Evolutionary conservation across 495 filamentous ascomycete species (phyloP).

Genomic region (Pyrenula massariospora): DNA sequence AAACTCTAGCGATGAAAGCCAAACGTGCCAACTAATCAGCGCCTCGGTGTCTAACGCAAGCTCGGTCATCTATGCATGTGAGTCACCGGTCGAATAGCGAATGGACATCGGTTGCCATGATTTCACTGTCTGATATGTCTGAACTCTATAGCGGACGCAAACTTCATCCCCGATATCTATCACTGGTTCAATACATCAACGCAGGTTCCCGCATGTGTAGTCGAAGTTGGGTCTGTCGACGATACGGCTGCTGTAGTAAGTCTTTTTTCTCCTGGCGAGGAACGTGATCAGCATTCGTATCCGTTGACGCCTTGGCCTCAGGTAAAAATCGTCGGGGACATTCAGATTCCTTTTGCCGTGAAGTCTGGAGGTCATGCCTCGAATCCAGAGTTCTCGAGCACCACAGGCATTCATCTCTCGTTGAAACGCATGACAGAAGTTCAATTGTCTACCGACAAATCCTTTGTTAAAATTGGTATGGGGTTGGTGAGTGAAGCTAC

Average conservation of each 20-base stretch:
- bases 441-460: conserved; percentile 4
- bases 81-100: neutral
- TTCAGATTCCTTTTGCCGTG: conserved; percentile 6
- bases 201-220: conserved; percentile 4
- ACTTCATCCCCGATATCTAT: conserved; percentile 1
- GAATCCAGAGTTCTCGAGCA: conserved; percentile 10
- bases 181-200: conserved; percentile 6
- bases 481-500: conserved; percentile 5
- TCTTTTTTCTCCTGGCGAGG: neutral
- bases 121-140: neutral
- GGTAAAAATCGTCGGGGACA: conserved; percentile 5
- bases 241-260: conserved; percentile 3
- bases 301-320: no score
- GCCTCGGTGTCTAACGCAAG: neutral
- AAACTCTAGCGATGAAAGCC: neutral
- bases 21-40: neutral
- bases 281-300: no score
- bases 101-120: neutral
- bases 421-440: conserved; percentile 3
- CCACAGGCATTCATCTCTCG: conserved; percentile 5
- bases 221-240: conserved; percentile 5
- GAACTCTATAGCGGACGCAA: neutral
- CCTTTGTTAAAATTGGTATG: conserved; percentile 4
- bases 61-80: neutral
- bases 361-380: conserved; percentile 10